These are phyloP conservation scores for Cladosporium sp. DNA, from an alignment of 2,329 filamentous ascomycete species.

Conservation along the genomic window DNA sequence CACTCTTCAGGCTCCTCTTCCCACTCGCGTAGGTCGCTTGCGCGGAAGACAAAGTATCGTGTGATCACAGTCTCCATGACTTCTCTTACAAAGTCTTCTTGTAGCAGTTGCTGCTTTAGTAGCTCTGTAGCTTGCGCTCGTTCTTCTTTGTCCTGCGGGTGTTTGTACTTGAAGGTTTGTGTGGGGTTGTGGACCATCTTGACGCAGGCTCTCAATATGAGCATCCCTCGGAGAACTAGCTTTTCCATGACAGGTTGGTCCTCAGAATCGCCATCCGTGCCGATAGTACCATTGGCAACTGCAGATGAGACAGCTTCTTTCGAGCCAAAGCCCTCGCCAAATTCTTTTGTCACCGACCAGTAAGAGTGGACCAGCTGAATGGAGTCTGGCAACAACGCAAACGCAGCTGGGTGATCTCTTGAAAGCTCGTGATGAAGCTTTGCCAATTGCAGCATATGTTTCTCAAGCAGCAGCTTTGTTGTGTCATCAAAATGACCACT, in stretches of 20 bases:
- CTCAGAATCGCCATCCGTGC: conserved; percentile 40
- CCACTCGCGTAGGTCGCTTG: conserved; percentile 84
- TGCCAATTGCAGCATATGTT: conserved; percentile 82
- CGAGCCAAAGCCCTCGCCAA: conserved; percentile 69
- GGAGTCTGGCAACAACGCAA: conserved; percentile 75
- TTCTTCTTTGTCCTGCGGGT: conserved; percentile 69
- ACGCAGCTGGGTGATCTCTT: conserved; percentile 72
- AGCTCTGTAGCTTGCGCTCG: conserved; percentile 64
- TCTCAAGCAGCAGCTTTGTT: conserved; percentile 57
- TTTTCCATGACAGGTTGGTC: conserved; percentile 58
- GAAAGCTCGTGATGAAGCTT: conserved; percentile 91
- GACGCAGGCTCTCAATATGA: conserved; percentile 76
- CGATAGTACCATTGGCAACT: conserved; percentile 36
- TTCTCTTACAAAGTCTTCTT: conserved; percentile 69
- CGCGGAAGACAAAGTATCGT: conserved; percentile 81
- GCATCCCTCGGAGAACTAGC: conserved; percentile 75
- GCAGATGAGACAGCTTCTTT: conserved; percentile 34
- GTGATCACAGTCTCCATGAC: conserved; percentile 83
- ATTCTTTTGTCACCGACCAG: conserved; percentile 74
- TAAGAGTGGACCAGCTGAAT: conserved; percentile 74
- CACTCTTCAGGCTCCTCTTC: conserved; percentile 92
- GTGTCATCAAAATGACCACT: conserved; percentile 22
- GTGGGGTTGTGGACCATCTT: conserved; percentile 78
- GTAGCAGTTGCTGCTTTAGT: conserved; percentile 71
- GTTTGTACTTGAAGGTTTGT: conserved; percentile 79